phyloP scores from a whole-genome alignment of 768 basidiomycete genomes.

The Mycena indigotica region DNA sequence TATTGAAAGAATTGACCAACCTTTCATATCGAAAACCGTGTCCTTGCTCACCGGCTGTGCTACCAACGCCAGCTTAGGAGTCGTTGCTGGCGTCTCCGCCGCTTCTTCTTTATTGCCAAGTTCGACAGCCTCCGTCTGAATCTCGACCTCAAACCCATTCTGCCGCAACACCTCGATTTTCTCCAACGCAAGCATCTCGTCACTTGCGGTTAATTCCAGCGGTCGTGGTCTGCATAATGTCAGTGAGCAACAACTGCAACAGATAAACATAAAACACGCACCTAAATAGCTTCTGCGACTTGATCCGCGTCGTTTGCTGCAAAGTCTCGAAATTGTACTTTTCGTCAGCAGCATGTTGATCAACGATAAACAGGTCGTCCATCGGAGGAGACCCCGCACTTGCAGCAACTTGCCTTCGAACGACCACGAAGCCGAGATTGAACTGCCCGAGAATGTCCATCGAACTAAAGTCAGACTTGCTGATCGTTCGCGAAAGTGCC shows the following conservation, averaged over 20 bases:
- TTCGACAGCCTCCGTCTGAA: constrained; percentile 19
- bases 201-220: constrained; percentile 84
- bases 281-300: constrained; percentile 84
- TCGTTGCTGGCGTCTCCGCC: constrained; percentile 29
- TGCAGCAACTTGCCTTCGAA: constrained; percentile 53
- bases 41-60: constrained; percentile 92
- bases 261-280: constrained; percentile 37
- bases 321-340: constrained; percentile 98
- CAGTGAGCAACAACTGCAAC: constrained; percentile 3
- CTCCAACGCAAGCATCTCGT: constrained; percentile 86
- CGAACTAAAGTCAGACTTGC: constrained; percentile 77
- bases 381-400: constrained; percentile 28
- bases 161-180: constrained; percentile 78
- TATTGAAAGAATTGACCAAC: constrained; percentile 36
- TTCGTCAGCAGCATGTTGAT: constrained; percentile 97
- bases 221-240: constrained; percentile 66
- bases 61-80: constrained; percentile 57
- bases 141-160: constrained; percentile 88
- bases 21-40: constrained; percentile 87
- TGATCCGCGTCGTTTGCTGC: constrained; percentile 86
- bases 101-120: constrained; percentile 42
- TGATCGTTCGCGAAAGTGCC: constrained; percentile 80
- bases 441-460: constrained; percentile 95
- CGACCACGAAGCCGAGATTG: constrained; percentile 93
- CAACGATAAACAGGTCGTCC: constrained; percentile 95